A percentile compares a stretch with the other conserved stretches of the same genome.
Evolutionary conservation across 371 early-diverging fungal genomes (phyloP).

Genomic region (Batrachochytrium dendrobatidis): DNA sequence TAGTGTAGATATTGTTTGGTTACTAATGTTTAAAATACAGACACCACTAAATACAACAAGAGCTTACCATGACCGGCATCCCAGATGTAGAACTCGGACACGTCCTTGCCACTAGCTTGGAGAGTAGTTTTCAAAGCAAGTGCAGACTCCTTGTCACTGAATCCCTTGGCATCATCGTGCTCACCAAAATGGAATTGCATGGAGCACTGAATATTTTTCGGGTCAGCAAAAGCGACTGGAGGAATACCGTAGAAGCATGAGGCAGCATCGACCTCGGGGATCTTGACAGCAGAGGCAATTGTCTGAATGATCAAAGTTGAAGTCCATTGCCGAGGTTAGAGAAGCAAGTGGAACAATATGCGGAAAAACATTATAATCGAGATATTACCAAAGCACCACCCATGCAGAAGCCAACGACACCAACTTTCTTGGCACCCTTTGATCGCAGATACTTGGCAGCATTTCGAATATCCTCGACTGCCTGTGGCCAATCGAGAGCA

Average conservation of each 20-base stretch:
- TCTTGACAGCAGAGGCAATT: constrained; percentile 22
- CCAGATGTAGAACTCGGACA: constrained; percentile 1
- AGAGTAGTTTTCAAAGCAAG: constrained; percentile 7
- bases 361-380: not conserved
- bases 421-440: constrained; percentile 23
- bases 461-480: constrained; percentile 15
- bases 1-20: constrained; percentile 9
- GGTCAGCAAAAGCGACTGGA: constrained; percentile 14
- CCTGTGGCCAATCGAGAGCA: constrained; percentile 20
- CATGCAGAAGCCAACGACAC: constrained; percentile 37
- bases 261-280: constrained; percentile 18
- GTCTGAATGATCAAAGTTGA: constrained; percentile 8
- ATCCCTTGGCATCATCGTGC: constrained; percentile 19
- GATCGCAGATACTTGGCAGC: constrained; percentile 22
- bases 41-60: constrained; percentile 13
- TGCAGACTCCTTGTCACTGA: constrained; percentile 23
- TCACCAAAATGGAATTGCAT: constrained; percentile 33
- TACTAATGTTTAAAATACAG: constrained; percentile 19
- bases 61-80: constrained; percentile 1
- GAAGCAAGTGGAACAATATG: not conserved
- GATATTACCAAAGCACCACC: constrained; percentile 28
- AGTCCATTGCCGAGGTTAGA: not conserved
- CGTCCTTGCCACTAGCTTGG: constrained; percentile 8
- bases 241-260: constrained; percentile 37
- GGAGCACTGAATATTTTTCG: constrained; percentile 19